A percentile compares a stretch with the other conserved stretches of the same genome.
Evolutionary conservation across 768 basidiomycete genomes (phyloP).

Genomic region (Tulasnella sp.): DNA sequence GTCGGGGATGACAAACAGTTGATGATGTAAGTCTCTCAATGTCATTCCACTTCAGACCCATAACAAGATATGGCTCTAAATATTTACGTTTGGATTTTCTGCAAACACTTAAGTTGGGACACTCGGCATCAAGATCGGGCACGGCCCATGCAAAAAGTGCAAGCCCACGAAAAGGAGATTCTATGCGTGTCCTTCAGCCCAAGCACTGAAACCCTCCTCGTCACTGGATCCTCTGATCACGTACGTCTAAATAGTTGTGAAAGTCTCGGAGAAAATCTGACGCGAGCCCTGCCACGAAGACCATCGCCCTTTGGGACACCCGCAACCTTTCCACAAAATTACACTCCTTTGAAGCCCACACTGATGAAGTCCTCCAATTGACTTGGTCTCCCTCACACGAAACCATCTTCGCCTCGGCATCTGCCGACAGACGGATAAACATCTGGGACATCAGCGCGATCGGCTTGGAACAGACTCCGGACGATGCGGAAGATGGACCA

Average conservation of each 20-base stretch:
- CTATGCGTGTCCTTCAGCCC: conserved; percentile 87
- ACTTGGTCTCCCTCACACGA: conserved; percentile 92
- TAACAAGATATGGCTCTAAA: too few species aligned
- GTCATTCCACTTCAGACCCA: too few species aligned
- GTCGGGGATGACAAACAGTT: conserved; percentile 94
- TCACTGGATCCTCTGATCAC: conserved; percentile 93
- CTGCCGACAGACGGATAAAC: conserved; percentile 85
- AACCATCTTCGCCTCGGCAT: conserved; percentile 89
- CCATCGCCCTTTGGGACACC: conserved; percentile 75
- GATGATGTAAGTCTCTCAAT: conserved; percentile 55
- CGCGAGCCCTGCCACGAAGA: conserved; percentile 36
- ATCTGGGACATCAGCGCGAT: conserved; percentile 90
- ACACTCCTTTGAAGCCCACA: conserved; percentile 87
- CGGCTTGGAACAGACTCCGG: conserved; percentile 92
- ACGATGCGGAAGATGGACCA: conserved; percentile 96
- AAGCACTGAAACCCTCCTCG: conserved; percentile 57
- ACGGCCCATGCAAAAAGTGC: conserved; percentile 57
- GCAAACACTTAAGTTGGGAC: too few species aligned
- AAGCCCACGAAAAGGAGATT: conserved; percentile 87
- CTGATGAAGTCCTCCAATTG: conserved; percentile 87
- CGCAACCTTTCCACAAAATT: conserved; percentile 49
- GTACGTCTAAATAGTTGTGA: conserved; percentile 34
- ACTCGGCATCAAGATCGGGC: conserved; percentile 47
- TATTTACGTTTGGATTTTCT: too few species aligned
- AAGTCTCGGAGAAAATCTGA: too few species aligned